Evolutionary conservation across 768 basidiomycete species (phyloP).

Genomic region (Pleurotus sapidus): DNA sequence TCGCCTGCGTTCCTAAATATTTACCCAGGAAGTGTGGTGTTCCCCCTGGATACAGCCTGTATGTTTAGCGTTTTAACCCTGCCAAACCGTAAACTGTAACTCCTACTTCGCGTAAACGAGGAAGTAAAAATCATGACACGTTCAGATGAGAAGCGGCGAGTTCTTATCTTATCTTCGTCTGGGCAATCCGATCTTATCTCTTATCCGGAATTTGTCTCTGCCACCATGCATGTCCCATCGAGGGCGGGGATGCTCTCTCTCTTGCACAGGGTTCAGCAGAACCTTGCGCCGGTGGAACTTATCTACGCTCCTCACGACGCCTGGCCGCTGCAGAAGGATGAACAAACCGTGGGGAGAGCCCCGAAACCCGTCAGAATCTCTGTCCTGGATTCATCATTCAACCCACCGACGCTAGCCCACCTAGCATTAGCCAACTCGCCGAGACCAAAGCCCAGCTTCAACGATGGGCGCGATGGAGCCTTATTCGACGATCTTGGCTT

Average conservation of each 20-base stretch:
- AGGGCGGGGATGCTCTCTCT: constrained; percentile 8
- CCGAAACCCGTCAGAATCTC: constrained; percentile 46
- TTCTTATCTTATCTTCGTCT: not conserved
- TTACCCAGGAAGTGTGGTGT: too few relatives aligned
- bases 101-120: too few relatives aligned
- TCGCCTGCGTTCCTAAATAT: too few relatives aligned
- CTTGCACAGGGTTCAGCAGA: constrained; percentile 40
- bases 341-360: constrained; percentile 1
- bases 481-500: constrained; percentile 1
- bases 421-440: constrained; percentile 63
- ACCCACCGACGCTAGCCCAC: constrained; percentile 88
- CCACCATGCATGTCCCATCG: constrained; percentile 1
- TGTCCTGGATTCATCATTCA: constrained; percentile 90
- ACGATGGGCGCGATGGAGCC: not conserved
- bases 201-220: not conserved
- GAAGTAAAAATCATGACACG: too few relatives aligned
- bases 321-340: constrained; percentile 52
- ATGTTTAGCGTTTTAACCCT: too few relatives aligned
- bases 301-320: constrained; percentile 54
- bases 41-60: too few relatives aligned
- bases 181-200: not conserved
- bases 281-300: constrained; percentile 50
- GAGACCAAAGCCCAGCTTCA: constrained; percentile 15
- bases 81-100: too few relatives aligned
- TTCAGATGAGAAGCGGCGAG: not conserved